Evolutionary conservation across 257 asterid species (phyloP), one percentile per base, ranked within the genome.

Genomic region (Datura wrightii): DNA sequence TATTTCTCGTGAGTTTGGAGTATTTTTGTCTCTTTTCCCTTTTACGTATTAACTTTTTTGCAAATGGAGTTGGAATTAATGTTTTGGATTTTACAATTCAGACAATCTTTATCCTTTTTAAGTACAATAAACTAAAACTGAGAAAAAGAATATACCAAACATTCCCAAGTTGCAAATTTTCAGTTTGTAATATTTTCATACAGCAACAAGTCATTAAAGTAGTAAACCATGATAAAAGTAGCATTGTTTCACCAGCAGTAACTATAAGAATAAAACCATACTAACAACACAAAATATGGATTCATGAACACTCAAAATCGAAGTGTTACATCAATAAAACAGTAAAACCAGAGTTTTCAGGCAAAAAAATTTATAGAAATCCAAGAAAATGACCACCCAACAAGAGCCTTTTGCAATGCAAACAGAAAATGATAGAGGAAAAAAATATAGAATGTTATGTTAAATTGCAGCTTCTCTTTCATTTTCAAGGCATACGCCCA

Each of bases 311-410:
- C 31, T 52, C 82, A 50, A 13, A 50, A 76, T 3, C 2, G 0
- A 31, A 59, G 31, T 79, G 37, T 46, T 19, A 71, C 83, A 14
- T 84, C 83, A 69, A 67, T 63, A 71, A 52, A 84, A n/a, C 48
- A 69, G 48, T 48, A 42, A 42, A 79, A 83, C 15, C 67, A 74
- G 71, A 86, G 53, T 79, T 85, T 56, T 80, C 31, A 83, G 52
- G 86, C 56, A 84, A 63, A 65, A 87, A 14, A 37, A 83, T 9
- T 24, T 24, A 76, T 63, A 31, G 63, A 80, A 80, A 86, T 67
- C 86, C 82, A 85, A 65, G 97, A 92, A 90, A 94, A 89, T 65
- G 87, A 93, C 92, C 86, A 74, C 39, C 74, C 89, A 93, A 89
- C 96, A 60, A 84, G 89, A 89, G 67, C 58, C 67, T 70, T 80